These are phyloP conservation scores for Kernera saxatilis DNA, from an alignment of 345 rosid species.

Conservation along the genomic window DNA sequence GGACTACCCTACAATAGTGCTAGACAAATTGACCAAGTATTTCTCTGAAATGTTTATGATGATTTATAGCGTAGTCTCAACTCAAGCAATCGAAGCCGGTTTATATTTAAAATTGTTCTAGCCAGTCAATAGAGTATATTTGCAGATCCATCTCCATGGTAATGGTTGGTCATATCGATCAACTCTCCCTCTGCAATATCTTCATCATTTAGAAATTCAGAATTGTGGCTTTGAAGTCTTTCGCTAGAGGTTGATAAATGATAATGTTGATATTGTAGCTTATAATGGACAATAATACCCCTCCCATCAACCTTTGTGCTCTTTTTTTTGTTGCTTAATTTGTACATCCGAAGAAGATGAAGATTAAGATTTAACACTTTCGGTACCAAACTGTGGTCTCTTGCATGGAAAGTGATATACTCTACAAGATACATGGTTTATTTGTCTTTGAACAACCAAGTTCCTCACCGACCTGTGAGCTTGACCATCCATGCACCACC, in stretches of 20 bases:
- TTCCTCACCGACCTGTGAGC: conserved; percentile 64
- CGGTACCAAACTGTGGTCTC: conserved; percentile 8
- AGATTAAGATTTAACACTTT: background rate
- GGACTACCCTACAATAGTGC: too few relatives aligned
- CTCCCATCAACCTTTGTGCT: background rate
- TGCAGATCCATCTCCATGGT: background rate
- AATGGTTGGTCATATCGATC: background rate
- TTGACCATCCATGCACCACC: conserved; percentile 96
- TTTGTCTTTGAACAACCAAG: conserved; percentile 7
- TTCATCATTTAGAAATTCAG: background rate
- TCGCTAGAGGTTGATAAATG: background rate
- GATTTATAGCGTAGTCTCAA: too few relatives aligned
- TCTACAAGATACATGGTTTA: conserved; percentile 16
- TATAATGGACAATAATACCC: background rate
- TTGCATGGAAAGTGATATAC: conserved; percentile 8
- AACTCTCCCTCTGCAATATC: background rate
- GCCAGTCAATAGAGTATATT: background rate
- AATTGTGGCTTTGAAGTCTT: background rate
- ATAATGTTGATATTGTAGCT: too few relatives aligned
- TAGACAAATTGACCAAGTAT: too few relatives aligned
- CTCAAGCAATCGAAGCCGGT: too few relatives aligned
- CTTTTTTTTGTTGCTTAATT: conserved; percentile 6
- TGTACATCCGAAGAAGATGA: background rate
- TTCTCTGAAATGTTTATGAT: background rate
- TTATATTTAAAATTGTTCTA: background rate